phyloP scores from a whole-genome alignment of 495 filamentous ascomycete genomes.

The Amphirosellinia nigrospora region DNA sequence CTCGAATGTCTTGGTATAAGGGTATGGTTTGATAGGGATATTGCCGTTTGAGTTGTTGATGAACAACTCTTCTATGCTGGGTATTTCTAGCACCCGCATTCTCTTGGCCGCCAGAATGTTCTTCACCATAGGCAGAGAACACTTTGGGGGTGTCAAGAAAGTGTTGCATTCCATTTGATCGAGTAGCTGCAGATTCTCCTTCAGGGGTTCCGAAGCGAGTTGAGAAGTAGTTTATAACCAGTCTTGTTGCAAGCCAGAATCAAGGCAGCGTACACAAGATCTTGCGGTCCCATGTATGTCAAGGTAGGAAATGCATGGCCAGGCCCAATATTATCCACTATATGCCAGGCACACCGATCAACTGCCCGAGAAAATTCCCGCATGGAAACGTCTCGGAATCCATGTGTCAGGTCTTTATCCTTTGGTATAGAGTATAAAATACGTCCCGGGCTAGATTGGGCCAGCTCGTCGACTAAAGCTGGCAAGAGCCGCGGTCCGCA shows the following conservation, averaged over 20 bases:
- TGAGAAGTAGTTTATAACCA: slow-evolving; percentile 31
- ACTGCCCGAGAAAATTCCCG: slow-evolving; percentile 44
- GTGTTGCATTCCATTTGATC: slow-evolving; percentile 41
- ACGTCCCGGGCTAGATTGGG: no score
- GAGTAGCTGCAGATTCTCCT: slow-evolving; percentile 46
- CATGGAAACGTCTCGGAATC: slow-evolving; percentile 46
- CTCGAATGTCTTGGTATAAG: slow-evolving; percentile 48
- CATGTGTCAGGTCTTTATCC: no score
- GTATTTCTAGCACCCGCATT: slow-evolving; percentile 22
- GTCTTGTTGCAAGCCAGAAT: slow-evolving; percentile 31
- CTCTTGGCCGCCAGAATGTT: slow-evolving; percentile 36
- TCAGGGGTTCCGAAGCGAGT: slow-evolving; percentile 49
- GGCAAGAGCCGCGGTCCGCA: no score
- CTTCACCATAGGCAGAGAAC: slow-evolving; percentile 35
- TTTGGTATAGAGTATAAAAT: no score
- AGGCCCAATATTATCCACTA: slow-evolving; percentile 43
- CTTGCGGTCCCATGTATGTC: slow-evolving; percentile 35
- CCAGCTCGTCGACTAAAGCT: no score
- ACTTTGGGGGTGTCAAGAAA: slow-evolving; percentile 32
- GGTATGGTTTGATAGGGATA: slow-evolving; percentile 25
- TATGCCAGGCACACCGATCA: slow-evolving; percentile 47
- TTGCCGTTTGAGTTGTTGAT: slow-evolving; percentile 27
- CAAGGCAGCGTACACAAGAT: slow-evolving; percentile 39
- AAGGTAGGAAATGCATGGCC: slow-evolving; percentile 25
- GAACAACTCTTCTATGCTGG: neutral